Evolutionary conservation across 805 yeast species (phyloP), one percentile per base, ranked within the genome.

Genomic region (Candida namnaoensis): DNA sequence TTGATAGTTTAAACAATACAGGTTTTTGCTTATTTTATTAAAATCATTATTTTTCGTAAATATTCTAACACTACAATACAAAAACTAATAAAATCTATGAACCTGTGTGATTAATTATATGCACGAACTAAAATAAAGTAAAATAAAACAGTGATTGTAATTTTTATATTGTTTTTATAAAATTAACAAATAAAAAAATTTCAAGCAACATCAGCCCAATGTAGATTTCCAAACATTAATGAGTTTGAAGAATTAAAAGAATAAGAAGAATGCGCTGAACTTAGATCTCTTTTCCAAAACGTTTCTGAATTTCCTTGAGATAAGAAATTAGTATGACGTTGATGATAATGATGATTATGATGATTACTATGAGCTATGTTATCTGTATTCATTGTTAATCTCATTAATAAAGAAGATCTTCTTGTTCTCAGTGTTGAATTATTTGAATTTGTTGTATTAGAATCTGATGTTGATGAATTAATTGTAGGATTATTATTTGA

Each of bases 261-360:
- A 11, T 52, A 25, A 11, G 59, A 53, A 2, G 60, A 55, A 30
- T 47, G 52, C 4, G 51, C 56, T 19, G 60, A 55, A 28, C 51
- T 48, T 32, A 52, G 32, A 25, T 53, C 57, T 24, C 38, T 44
- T 37, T 48, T 47, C 59, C 59, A 53, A 36, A 55, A 53, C 2
- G 51, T 52, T 8, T 9, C n/a, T 3, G 13, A 12, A 13, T 12
- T 12, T 5, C 6, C n/a, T 30, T 5, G 14, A 13, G 2, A 9
- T 11, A 8, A 8, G 11, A 8, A 13, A 30, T 30, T 11, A 26
- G 28, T 26, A 30, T 12, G 33, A 30, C 33, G n/a, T 30, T 33
- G 28, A 39, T 47, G 49, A 14, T 42, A 36, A 8, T 34, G 28
- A 6, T 38, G 34, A 14, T 43, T 38, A 8, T 34, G 28, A 6